phyloP scores from a whole-genome alignment of 2,329 filamentous ascomycete genomes.

The Arthroderma uncinatum region DNA sequence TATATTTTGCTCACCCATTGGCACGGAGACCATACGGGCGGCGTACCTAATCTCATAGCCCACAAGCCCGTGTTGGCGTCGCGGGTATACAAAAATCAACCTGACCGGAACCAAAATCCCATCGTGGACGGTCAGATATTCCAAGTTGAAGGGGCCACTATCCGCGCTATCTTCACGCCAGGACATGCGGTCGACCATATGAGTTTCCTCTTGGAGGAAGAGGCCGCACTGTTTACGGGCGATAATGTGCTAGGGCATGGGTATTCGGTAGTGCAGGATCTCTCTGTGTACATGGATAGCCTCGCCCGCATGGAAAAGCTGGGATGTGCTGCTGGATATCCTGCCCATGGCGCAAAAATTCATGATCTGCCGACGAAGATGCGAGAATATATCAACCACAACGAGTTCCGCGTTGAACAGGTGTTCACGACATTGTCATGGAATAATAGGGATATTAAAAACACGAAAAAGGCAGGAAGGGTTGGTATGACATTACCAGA shows the following conservation, averaged over 20 bases:
- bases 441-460: not conserved
- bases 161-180: constrained; percentile 34
- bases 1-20: not conserved
- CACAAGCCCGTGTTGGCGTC: not conserved
- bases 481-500: not conserved
- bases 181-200: constrained; percentile 69
- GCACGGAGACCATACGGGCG: not conserved
- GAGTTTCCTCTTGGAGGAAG: constrained; percentile 57
- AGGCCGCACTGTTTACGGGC: constrained; percentile 67
- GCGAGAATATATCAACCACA: not conserved
- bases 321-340: constrained; percentile 58
- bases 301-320: constrained; percentile 29
- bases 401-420: not conserved
- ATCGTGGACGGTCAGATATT: constrained; percentile 48
- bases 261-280: constrained; percentile 30
- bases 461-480: not conserved
- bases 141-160: constrained; percentile 32
- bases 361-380: constrained; percentile 61
- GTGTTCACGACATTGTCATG: not conserved
- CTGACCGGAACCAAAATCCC: constrained; percentile 39
- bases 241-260: constrained; percentile 65
- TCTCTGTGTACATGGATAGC: constrained; percentile 45
- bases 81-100: constrained; percentile 45
- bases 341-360: constrained; percentile 73
- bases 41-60: not conserved